Evolutionary conservation across 805 yeast genomes (phyloP).

Genomic region (Saturnispora gosingensis): DNA sequence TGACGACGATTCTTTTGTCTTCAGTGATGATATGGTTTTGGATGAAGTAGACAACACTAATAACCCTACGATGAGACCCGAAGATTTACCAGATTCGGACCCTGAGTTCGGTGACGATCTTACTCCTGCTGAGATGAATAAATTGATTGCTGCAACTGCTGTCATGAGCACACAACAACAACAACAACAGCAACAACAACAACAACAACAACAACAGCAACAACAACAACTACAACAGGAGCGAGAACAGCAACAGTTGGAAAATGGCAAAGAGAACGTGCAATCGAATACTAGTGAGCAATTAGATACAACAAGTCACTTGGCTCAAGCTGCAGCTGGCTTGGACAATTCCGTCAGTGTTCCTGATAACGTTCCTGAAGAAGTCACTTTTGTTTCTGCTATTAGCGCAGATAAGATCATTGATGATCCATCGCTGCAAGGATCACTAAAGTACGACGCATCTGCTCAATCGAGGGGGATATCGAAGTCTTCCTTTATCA

Average conservation of each 20-base stretch:
- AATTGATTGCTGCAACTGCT: neutral
- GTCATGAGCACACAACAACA: slow-evolving; percentile 5
- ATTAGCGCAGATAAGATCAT: slow-evolving; percentile 52
- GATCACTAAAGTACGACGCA: slow-evolving; percentile 42
- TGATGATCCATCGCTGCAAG: slow-evolving; percentile 31
- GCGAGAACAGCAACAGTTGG: neutral
- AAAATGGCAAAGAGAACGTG: neutral
- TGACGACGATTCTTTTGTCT: slow-evolving; percentile 43
- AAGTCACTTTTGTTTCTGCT: slow-evolving; percentile 48
- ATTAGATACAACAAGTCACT: neutral
- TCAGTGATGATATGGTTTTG: slow-evolving; percentile 37
- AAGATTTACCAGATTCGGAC: slow-evolving; percentile 19
- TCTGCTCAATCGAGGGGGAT: slow-evolving; percentile 48
- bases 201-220: neutral
- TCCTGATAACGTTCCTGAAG: slow-evolving; percentile 16
- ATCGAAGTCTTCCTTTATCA: slow-evolving; percentile 42
- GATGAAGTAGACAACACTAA: neutral
- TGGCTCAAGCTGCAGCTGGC: neutral
- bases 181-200: neutral
- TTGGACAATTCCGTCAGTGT: slow-evolving; percentile 10
- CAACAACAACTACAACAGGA: neutral
- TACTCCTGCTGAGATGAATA: neutral
- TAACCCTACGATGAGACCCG: slow-evolving; percentile 7
- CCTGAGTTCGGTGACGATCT: slow-evolving; percentile 25
- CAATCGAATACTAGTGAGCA: neutral